Base-by-base conservation (phyloP, 768 basidiomycete species). In the Mycena maculata region DNA sequence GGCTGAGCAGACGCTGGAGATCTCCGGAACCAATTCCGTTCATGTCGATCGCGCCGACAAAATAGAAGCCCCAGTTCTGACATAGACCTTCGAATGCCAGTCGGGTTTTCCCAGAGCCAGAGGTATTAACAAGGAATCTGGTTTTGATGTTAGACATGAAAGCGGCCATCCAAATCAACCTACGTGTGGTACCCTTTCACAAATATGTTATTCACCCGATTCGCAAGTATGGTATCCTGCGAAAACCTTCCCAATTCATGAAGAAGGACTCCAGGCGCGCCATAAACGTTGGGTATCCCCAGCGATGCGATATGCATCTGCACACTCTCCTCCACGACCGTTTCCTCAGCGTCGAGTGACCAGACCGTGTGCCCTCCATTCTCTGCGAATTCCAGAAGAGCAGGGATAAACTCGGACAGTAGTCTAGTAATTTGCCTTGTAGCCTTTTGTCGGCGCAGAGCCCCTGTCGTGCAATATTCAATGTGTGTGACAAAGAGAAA, bases 1-100 rank as follows among this genome's bases (percentile, higher is more conserved):
- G 10, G 10, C 6, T n/a, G 5, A 48, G 12, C 13, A 48, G 47
- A 12, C 6, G 5, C 6, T 23, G 4, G 59, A 69, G 44, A 60
- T 69, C 57, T 30, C 36, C 20, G 13, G 63, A 49, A 33, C 68
- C 68, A 47, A 60, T 54, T 31, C 57, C 25, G 38, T 87, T 4
- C 83, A 20, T n/a, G 50, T 65, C 64, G 25, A 30, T 22, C 42
- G 25, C 53, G 20, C 31, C 64, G 48, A 53, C 55, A 28, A 65
- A 52, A 52, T 60, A 65, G 42, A 65, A 59, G 13, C 33, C 33
- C 33, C 33, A 36, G 13, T 36, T 6, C 13, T 36, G 33, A 36
- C 33, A 36, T 36, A 65, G 57, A 22, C 64, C 64, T 23, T 65
- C 64, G 48, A 65, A 49, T 36, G 58, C 13, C 25, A 65, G 33